phyloP scores from a whole-genome alignment of 1,139 yeast genomes.

The Tardiomyces blankii region DNA sequence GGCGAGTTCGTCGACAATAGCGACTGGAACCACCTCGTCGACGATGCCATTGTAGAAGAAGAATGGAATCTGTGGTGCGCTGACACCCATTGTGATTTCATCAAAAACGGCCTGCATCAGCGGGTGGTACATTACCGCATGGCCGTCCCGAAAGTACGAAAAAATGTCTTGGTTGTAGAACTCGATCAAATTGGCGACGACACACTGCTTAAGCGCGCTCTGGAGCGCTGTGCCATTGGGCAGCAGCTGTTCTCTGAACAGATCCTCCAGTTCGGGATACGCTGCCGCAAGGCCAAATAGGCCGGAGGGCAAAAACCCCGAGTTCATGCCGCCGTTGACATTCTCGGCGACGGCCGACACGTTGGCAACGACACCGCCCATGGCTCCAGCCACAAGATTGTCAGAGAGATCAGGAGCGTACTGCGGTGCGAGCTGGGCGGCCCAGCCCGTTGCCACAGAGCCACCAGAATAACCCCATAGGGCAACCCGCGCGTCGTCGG shows the following conservation, averaged over 20 bases:
- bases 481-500: conserved; percentile 6
- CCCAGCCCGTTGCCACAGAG: conserved; percentile 21
- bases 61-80: conserved; percentile 15
- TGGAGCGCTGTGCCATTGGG: conserved; percentile 5
- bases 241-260: conserved; percentile 4
- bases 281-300: conserved; percentile 7
- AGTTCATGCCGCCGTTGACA: neutral
- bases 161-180: conserved; percentile 4
- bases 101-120: conserved; percentile 3
- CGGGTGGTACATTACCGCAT: conserved; percentile 4
- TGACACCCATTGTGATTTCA: conserved; percentile 9
- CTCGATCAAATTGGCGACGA: conserved; percentile 6
- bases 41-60: conserved; percentile 19
- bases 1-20: too few relatives aligned
- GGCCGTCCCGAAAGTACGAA: conserved; percentile 1
- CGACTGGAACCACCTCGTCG: conserved; percentile 17
- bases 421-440: conserved; percentile 14
- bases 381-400: conserved; percentile 18
- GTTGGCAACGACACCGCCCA: conserved; percentile 16
- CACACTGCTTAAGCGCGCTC: conserved; percentile 5
- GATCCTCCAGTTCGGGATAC: conserved; percentile 5
- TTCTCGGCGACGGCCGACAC: conserved; percentile 7
- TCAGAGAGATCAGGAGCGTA: conserved; percentile 18
- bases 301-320: conserved; percentile 6
- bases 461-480: conserved; percentile 23